Evolutionary conservation across 2,329 filamentous ascomycete species (phyloP).

Genomic region (Domatiomyces catenatus): DNA sequence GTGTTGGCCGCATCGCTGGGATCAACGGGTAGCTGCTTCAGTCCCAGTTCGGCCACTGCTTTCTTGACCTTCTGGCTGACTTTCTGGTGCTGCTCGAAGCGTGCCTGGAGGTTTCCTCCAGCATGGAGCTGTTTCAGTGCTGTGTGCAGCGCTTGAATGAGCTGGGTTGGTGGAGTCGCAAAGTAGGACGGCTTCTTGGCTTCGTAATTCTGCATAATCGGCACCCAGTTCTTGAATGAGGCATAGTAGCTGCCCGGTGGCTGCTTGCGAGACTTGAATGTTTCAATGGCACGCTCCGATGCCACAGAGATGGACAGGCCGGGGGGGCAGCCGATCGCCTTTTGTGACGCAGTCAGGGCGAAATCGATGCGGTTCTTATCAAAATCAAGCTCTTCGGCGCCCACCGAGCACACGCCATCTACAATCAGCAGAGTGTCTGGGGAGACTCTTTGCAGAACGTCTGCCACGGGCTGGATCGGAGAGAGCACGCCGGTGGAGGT

Average conservation of each 20-base stretch:
- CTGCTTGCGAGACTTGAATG: slow-evolving; percentile 64
- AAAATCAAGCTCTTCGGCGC: slow-evolving; percentile 88
- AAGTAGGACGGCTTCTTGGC: slow-evolving; percentile 96
- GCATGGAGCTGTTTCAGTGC: slow-evolving; percentile 71
- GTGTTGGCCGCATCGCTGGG: slow-evolving; percentile 86
- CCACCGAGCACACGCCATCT: slow-evolving; percentile 94
- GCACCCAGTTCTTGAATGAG: slow-evolving; percentile 93
- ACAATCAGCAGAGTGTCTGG: slow-evolving; percentile 84
- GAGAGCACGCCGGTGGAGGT: slow-evolving; percentile 92
- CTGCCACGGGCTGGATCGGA: slow-evolving; percentile 70
- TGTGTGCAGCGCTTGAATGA: slow-evolving; percentile 84
- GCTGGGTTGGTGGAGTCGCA: slow-evolving; percentile 85
- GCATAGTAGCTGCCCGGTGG: slow-evolving; percentile 83
- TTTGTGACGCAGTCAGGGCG: slow-evolving; percentile 87
- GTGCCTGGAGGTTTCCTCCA: slow-evolving; percentile 55
- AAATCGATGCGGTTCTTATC: slow-evolving; percentile 89
- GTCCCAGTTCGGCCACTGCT: slow-evolving; percentile 60
- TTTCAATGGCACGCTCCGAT: slow-evolving; percentile 71
- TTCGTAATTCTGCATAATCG: slow-evolving; percentile 99
- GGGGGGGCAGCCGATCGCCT: slow-evolving; percentile 89
- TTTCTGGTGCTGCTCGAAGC: slow-evolving; percentile 67
- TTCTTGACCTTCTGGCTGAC: slow-evolving; percentile 78
- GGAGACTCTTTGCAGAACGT: slow-evolving; percentile 70
- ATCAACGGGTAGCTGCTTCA: slow-evolving; percentile 73
- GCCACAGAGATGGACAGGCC: slow-evolving; percentile 90